Base-by-base conservation (phyloP, 352 stramenopile species). In the Pythium monospermum region DNA sequence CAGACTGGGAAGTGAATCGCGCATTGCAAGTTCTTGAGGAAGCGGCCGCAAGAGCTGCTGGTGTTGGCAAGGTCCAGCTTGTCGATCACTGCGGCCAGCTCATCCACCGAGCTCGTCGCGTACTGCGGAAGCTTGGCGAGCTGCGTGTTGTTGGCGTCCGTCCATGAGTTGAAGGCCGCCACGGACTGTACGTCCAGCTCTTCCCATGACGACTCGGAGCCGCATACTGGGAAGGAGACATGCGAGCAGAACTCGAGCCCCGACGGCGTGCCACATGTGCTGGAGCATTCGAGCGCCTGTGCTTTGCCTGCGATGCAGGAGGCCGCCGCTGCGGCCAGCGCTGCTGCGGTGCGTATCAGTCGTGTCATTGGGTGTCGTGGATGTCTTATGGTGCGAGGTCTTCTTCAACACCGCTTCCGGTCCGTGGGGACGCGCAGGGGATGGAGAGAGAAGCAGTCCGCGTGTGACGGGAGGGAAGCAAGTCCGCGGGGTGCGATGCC, bases 1-100 rank as follows among this genome's bases (percentile, higher is more conserved):
- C 83, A 93, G 37, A 89, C 80, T 2, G 83, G 83, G 33, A 93
- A 85, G 61, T 78, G 73, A 30, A 86, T 59, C 2, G 80, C 80
- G 52, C 83, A 93, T 49, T 90, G 61, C 22, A 93, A 61, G 16
- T 62, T 58, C 26, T 69, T 59, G 36, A 93, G 63, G 33, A 93
- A 69, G 11, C 53, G 41, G 41, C 76, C 75, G 43, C 82, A 93
- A 0, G 63, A 18, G 37, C 76, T 85, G 59, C 64, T 86, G 22
- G 58, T 59, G 64, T 93, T 91, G 33, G 62, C 43, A 27, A 93
- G 62, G 53, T 89, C 72, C 31, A 91, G 57, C 33, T 41, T 59
- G 37, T 72, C 54, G 39, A 85, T 63, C 1, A 60, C 62, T 8
- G 65, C 39, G 2, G 43, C 50, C 11, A 91, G 67, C 48, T 83